Conservation (phyloP, 331 rosid genomes). For the Prunus yedoensis region DNA sequence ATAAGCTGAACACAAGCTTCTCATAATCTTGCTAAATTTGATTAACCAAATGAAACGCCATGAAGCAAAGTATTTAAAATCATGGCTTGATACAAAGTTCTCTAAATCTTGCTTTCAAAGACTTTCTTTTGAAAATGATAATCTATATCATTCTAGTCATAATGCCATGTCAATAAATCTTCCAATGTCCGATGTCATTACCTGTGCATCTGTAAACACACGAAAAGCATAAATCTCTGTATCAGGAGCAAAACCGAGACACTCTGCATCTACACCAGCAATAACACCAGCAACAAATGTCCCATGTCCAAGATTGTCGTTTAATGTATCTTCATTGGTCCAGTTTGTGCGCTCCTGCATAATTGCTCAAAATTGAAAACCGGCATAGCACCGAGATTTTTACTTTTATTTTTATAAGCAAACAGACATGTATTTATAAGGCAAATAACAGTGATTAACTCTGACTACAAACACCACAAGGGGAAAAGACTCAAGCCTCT, state of each 20-base stretch:
- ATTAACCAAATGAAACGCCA: slow-evolving; percentile 16
- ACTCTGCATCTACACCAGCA: slow-evolving; percentile 82
- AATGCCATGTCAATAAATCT: not conserved
- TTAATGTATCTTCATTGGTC: slow-evolving; percentile 91
- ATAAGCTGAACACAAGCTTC: slow-evolving; percentile 82
- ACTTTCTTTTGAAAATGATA: not conserved
- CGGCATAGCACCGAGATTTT: not conserved
- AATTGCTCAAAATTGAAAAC: slow-evolving; percentile 21
- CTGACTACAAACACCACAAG: not conserved
- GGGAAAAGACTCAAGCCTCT: too few relatives aligned
- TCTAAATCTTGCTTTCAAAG: not conserved
- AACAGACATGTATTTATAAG: not conserved
- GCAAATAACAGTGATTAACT: not conserved
- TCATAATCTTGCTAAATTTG: slow-evolving; percentile 60
- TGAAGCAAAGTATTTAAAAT: slow-evolving; percentile 1
- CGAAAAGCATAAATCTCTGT: slow-evolving; percentile 98
- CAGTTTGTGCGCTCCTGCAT: slow-evolving; percentile 98
- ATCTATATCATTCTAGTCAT: not conserved
- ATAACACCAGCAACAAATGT: slow-evolving; percentile 98
- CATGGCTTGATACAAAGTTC: slow-evolving; percentile 7
- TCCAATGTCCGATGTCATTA: slow-evolving; percentile 50
- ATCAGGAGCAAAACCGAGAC: slow-evolving; percentile 98
- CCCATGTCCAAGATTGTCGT: slow-evolving; percentile 98
- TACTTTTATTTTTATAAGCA: not conserved
- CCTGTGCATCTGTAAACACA: slow-evolving; percentile 99